Evolutionary conservation across 1,139 yeast genomes (phyloP), one percentile per base, ranked within the genome.

Genomic region (Sugiyamaella japonica): DNA sequence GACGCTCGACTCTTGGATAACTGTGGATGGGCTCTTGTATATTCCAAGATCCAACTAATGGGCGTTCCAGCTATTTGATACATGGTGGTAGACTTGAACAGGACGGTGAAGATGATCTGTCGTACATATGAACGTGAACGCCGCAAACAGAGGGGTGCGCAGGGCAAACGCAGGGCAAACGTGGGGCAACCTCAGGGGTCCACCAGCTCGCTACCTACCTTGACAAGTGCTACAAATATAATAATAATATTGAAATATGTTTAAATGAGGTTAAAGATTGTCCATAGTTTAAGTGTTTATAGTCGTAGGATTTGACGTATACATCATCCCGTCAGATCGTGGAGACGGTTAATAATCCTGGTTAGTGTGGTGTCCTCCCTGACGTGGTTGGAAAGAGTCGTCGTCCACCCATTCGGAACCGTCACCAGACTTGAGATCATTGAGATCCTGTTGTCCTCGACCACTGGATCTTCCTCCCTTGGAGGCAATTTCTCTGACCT

Each of bases 21-120:
- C n/a, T 38, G 28, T 6, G 50, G 50, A 36, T 47, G 50, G n/a
- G 25, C 44, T 10, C 12, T 9, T 4, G 37, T 17, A 15, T 47
- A 47, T 36, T 47, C 50, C 13, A 38, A 31, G 15, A 47, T 28
- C 50, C 50, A 47, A 15, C 44, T 20, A 13, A 47, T 16, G 17
- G 50, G 48, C 9, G 29, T 12, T 13, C 41, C 41, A 16, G 41
- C 41, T 38, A 38, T 38, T 17, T 17, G 41, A 38, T 10, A 16
- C 9, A 16, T 38, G 28, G 16, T n/a, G 10, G 9, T 8, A 38
- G 23, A 38, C 7, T 38, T 7, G 28, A 38, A 38, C 17, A 34
- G 15, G 38, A 34, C 25, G 3, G n/a, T 7, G 12, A 38, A n/a
- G 41, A 7, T 16, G 25, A 28, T 38, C 15, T 38, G 12, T 7